These are phyloP conservation scores for Pseudogymnoascus sp. DNA, from an alignment of 2,329 filamentous ascomycete genomes.

Conservation along the genomic window DNA sequence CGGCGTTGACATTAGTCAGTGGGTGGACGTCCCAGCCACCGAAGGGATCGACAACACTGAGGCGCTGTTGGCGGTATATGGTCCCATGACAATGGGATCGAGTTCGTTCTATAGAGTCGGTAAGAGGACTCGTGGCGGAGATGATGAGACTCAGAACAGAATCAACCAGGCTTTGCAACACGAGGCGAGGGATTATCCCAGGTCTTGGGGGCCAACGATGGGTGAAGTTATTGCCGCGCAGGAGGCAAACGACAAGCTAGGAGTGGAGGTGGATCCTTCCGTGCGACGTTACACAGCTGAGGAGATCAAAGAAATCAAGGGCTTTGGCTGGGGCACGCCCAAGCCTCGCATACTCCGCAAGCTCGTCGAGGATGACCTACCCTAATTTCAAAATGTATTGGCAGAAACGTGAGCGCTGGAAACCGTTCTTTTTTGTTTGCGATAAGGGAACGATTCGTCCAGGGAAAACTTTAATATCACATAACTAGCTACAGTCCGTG, in stretches of 20 bases:
- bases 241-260: neutral
- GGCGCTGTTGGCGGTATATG: constrained; percentile 20
- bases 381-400: neutral
- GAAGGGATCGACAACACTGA: constrained; percentile 23
- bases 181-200: neutral
- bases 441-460: neutral
- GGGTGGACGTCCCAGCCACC: constrained; percentile 12
- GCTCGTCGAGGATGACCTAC: neutral
- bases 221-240: neutral
- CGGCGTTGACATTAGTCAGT: constrained; percentile 11
- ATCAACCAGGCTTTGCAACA: neutral
- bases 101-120: neutral
- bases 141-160: neutral
- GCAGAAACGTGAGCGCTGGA: neutral
- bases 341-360: neutral
- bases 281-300: neutral
- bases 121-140: neutral
- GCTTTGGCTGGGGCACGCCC: no score
- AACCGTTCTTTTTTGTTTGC: neutral
- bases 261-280: neutral
- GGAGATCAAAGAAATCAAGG: neutral
- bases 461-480: neutral
- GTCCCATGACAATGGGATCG: neutral
- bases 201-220: neutral
- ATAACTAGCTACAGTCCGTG: neutral